Evolutionary conservation across 148 eudicot species (phyloP), one percentile per base, ranked within the genome.

Genomic region (Rhododendron henanense): DNA sequence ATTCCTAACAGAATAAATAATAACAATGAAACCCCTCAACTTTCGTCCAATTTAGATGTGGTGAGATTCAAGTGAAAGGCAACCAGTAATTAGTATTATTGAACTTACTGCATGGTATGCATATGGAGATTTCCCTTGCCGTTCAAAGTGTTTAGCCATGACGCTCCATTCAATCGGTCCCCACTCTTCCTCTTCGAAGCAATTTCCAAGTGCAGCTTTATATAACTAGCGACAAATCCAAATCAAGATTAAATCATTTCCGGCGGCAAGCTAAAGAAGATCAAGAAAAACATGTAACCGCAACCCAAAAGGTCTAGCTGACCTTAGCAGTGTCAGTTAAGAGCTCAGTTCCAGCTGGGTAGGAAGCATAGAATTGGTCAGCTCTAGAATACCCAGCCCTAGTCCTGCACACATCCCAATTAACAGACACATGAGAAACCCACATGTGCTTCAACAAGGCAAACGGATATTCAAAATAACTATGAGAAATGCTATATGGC

Each of bases 121-220:
- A 88, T 94, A 96, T 78, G 99, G 98, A 25, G 99, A 93, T 87
- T 96, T 96, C 82, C 99, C 98, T 86, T 96, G 99, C 33, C 99
- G 93, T 63, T 95, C 98, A 85, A 95, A 96, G 90, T 96, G 99
- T 85, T 96, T 95, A 82, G 94, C 96, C 95, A 96, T 82, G 88
- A 96, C 79, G 88, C 92, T 89, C 91, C 93, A 95, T 90, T 96
- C 99, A 67, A 96, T 90, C 1, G 98, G 96, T 84, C 99, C 97
- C 99, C 99, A 96, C 75, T 95, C 99, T 86, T 96, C 99, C 76
- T 88, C 90, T 89, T 96, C 99, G 88, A 94, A 96, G 92, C 94
- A 93, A 89, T 92, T 95, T 41, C 96, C 99, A 82, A 96, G 94
- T 7, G 99, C 98, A 78, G 95, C 91, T 92, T 96, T 95, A 82